Percentiles rank a stretch among this genome's conserved stretches.
Evolutionary conservation across 257 asterid genomes (phyloP).

Genomic region (Solanum neorickii): DNA sequence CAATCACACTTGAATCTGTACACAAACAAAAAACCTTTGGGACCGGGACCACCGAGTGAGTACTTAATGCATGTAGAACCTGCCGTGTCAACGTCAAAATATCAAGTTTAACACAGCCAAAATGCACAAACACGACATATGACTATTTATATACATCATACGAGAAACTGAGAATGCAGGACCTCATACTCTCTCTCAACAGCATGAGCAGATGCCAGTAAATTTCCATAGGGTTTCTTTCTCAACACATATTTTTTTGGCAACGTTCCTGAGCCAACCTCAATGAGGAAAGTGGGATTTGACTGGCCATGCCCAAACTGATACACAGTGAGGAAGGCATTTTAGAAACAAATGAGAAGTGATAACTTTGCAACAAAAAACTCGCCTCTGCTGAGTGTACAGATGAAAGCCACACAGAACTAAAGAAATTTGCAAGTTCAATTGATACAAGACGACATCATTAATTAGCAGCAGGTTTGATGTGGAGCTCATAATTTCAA

Average conservation of each 20-base stretch:
- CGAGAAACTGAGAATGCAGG: not conserved
- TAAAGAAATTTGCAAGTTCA: not conserved
- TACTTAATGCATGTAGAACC: conserved; percentile 82
- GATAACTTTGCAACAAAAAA: not conserved
- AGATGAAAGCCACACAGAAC: not conserved
- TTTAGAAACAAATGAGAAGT: not conserved
- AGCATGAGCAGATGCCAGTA: conserved; percentile 91
- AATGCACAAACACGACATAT: not conserved
- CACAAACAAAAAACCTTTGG: conserved; percentile 89
- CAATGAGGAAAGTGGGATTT: conserved; percentile 84
- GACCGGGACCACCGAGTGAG: conserved; percentile 70
- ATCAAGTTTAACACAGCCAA: not conserved
- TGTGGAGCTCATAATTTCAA: not conserved
- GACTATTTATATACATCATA: not conserved
- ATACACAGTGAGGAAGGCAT: not conserved
- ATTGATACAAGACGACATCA: not conserved
- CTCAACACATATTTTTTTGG: conserved; percentile 69
- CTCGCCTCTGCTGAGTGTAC: not conserved
- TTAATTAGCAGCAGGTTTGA: not conserved
- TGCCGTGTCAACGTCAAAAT: conserved; percentile 17
- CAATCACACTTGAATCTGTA: conserved; percentile 69
- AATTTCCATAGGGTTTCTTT: conserved; percentile 79
- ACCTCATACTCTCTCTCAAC: conserved; percentile 96
- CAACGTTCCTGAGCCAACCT: conserved; percentile 46
- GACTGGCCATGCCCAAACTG: conserved; percentile 99